phyloP scores from a whole-genome alignment of 2,329 filamentous ascomycete genomes.

The Furcasterigmium furcatum region DNA sequence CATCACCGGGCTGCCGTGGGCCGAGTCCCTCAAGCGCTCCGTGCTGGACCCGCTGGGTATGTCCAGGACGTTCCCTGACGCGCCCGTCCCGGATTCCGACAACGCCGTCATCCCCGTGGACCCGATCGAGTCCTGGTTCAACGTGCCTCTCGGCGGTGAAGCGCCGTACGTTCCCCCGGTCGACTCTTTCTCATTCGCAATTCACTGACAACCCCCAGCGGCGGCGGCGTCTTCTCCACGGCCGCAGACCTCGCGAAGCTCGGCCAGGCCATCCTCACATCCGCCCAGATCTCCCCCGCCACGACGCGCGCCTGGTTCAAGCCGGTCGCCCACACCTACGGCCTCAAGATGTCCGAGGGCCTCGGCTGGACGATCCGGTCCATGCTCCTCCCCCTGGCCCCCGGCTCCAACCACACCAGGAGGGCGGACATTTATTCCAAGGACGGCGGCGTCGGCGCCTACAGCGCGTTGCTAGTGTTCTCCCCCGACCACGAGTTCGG shows the following conservation, averaged over 20 bases:
- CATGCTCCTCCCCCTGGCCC: constrained; percentile 9
- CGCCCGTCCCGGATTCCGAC: background rate
- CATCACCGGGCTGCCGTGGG: constrained; percentile 4
- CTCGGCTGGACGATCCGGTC: constrained; percentile 16
- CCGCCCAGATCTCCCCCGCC: constrained; percentile 6
- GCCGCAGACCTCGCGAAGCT: constrained; percentile 8
- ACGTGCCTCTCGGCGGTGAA: constrained; percentile 1
- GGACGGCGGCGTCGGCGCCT: constrained; percentile 20
- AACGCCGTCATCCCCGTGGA: background rate
- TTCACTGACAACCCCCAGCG: constrained; percentile 1
- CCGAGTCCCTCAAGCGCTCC: constrained; percentile 3
- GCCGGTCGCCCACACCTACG: constrained; percentile 9
- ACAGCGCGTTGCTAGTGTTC: constrained; percentile 16
- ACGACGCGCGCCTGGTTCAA: constrained; percentile 14
- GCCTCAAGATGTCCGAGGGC: constrained; percentile 10
- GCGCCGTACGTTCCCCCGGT: constrained; percentile 4
- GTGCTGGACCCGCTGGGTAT: constrained; percentile 7
- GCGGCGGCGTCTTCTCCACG: constrained; percentile 10
- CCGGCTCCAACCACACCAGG: constrained; percentile 17
- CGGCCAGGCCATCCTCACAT: constrained; percentile 15
- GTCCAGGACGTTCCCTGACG: constrained; percentile 1
- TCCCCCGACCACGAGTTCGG: constrained; percentile 17
- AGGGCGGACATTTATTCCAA: constrained; percentile 22
- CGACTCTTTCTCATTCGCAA: background rate
- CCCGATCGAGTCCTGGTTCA: background rate